Percentiles rank a stretch among this genome's conserved stretches.
Evolutionary conservation across 805 yeast species (phyloP).

Genomic region (Schwanniomyces sp.): DNA sequence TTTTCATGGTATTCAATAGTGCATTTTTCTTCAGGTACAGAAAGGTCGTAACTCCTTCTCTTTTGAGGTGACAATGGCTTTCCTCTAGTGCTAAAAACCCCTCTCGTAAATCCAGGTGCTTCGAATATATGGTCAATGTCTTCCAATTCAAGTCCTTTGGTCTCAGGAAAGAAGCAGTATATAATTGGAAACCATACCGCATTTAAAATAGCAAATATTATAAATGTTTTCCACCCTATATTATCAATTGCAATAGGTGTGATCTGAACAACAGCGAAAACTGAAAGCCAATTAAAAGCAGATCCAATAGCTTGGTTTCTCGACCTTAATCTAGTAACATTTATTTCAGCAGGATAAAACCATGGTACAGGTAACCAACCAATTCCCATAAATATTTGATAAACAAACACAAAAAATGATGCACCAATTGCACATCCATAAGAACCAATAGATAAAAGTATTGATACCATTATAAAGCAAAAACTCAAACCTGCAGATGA

Average conservation of each 20-base stretch:
- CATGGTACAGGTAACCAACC: slow-evolving; percentile 31
- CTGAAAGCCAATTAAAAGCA: slow-evolving; percentile 27
- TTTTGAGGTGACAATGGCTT: background rate
- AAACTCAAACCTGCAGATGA: slow-evolving; percentile 15
- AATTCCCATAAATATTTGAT: slow-evolving; percentile 23
- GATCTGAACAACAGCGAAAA: slow-evolving; percentile 29
- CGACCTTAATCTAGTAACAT: slow-evolving; percentile 30
- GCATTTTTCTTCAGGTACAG: background rate
- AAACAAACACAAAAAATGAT: slow-evolving; percentile 22
- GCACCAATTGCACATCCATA: slow-evolving; percentile 16
- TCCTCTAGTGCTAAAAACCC: slow-evolving; percentile 2
- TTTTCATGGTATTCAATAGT: background rate
- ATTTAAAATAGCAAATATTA: slow-evolving; percentile 28
- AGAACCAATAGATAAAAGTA: slow-evolving; percentile 6
- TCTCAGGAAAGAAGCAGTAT: slow-evolving; percentile 21
- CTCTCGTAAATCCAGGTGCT: slow-evolving; percentile 4
- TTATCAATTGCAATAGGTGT: slow-evolving; percentile 21
- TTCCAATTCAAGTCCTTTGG: slow-evolving; percentile 20
- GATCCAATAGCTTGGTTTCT: slow-evolving; percentile 27
- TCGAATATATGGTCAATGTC: slow-evolving; percentile 6
- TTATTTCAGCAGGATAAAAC: slow-evolving; percentile 30
- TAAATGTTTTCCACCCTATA: slow-evolving; percentile 30
- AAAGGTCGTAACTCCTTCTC: background rate
- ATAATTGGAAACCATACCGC: slow-evolving; percentile 10
- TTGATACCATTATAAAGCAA: slow-evolving; percentile 19